Conservation (phyloP, 495 filamentous ascomycete species). For the Lichina pygmaea region DNA sequence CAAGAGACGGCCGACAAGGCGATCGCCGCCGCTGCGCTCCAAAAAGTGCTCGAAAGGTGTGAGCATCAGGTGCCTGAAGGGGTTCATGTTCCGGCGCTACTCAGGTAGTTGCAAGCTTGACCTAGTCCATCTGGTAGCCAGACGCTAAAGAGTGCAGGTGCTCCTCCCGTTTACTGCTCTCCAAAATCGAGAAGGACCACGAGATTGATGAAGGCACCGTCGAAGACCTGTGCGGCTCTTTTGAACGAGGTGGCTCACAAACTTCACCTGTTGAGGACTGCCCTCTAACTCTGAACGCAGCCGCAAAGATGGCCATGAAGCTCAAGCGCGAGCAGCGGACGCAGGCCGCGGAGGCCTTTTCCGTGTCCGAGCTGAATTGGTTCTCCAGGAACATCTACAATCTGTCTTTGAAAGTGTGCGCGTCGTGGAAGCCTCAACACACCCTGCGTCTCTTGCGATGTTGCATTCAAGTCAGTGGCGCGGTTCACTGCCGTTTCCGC, state of each 20-base stretch:
- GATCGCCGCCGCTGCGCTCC: constrained; percentile 28
- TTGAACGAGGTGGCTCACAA: constrained; percentile 27
- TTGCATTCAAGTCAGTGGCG: constrained; percentile 21
- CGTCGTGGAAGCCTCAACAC: constrained; percentile 21
- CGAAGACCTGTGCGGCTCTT: constrained; percentile 28
- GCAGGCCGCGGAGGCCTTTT: constrained; percentile 19
- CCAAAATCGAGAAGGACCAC: constrained; percentile 20
- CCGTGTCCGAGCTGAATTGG: constrained; percentile 44
- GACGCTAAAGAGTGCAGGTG: too few relatives aligned
- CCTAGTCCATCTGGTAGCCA: constrained; percentile 10
- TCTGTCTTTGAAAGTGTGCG: constrained; percentile 31
- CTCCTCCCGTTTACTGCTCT: constrained; percentile 28
- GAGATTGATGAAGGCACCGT: constrained; percentile 8
- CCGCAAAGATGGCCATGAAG: constrained; percentile 18
- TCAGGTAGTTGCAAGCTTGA: constrained; percentile 17
- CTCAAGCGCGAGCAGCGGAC: constrained; percentile 5
- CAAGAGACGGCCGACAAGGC: constrained; percentile 31
- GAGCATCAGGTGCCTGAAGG: constrained; percentile 20
- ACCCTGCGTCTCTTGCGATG: constrained; percentile 27
- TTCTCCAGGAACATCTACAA: constrained; percentile 61
- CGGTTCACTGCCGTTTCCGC: background rate
- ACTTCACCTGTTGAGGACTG: background rate
- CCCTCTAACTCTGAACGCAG: constrained; percentile 7
- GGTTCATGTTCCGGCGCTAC: constrained; percentile 37
- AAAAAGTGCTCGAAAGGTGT: constrained; percentile 27